Evolutionary conservation across 2,329 filamentous ascomycete species (phyloP).

Genomic region (Sphaerulina populicola): DNA sequence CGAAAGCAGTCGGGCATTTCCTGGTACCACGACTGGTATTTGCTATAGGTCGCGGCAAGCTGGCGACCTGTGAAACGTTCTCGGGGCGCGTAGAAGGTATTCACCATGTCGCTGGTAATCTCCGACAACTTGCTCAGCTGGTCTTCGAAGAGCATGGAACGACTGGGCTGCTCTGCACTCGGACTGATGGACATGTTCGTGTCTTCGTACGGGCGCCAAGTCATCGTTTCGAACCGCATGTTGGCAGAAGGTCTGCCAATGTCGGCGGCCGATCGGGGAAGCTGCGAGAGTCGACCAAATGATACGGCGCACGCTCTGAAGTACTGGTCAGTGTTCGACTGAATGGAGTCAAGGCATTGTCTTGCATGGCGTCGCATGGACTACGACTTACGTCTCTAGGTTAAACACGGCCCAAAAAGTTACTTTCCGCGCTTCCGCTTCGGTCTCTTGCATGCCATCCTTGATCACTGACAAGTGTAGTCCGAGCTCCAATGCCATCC

Average conservation of each 20-base stretch:
- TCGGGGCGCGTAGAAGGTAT: conserved; percentile 63
- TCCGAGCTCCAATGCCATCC: conserved; percentile 63
- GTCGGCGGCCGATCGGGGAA: conserved; percentile 43
- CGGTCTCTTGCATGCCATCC: conserved; percentile 33
- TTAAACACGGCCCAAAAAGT: conserved; percentile 49
- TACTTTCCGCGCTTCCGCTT: conserved; percentile 43
- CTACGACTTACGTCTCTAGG: conserved; percentile 38
- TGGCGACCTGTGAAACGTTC: conserved; percentile 56
- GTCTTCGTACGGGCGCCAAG: conserved; percentile 35
- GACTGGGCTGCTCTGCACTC: conserved; percentile 60
- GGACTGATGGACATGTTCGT: conserved; percentile 41
- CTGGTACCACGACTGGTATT: conserved; percentile 65
- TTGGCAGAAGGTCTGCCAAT: conserved; percentile 39
- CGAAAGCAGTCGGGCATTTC: conserved; percentile 56
- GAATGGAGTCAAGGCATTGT: not conserved
- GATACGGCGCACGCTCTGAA: conserved; percentile 40
- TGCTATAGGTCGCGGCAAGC: conserved; percentile 56
- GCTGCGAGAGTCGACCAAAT: conserved; percentile 41
- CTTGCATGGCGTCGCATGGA: not conserved
- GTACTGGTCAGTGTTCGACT: conserved; percentile 9
- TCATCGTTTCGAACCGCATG: conserved; percentile 27
- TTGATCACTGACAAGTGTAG: conserved; percentile 47
- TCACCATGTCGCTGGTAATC: conserved; percentile 62
- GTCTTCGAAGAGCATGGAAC: conserved; percentile 37
- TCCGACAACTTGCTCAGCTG: conserved; percentile 64